Conservation (phyloP, 352 stramenopile genomes). For the Pythium sukuiense region DNA sequence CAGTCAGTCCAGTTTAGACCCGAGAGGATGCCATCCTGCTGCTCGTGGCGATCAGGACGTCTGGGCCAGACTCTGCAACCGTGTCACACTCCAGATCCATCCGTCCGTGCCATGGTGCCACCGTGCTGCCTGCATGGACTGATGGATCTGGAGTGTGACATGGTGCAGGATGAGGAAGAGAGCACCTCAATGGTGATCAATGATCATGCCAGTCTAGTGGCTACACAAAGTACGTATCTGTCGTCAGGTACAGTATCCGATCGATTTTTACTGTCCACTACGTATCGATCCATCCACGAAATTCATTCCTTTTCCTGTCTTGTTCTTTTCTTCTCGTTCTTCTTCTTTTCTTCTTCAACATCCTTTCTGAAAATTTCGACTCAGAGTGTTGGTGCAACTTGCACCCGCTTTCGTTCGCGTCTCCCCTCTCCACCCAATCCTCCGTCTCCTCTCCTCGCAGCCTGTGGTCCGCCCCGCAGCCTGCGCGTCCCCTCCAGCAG, state of each 20-base stretch:
- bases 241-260: not conserved
- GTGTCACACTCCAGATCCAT: not conserved
- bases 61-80: not conserved
- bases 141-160: no score
- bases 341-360: not conserved
- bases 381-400: not conserved
- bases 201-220: not conserved
- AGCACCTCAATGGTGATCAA: no score
- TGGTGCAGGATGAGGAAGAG: no score
- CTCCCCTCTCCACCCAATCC: not conserved
- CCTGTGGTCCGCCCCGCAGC: slow-evolving; percentile 1
- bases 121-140: no score
- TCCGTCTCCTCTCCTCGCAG: not conserved
- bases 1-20: no score
- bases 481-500: slow-evolving; percentile 19
- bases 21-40: not conserved
- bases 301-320: not conserved
- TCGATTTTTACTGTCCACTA: not conserved
- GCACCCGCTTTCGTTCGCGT: not conserved
- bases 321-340: not conserved
- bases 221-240: not conserved
- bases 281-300: not conserved
- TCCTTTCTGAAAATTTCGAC: not conserved
- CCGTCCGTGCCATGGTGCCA: no score
- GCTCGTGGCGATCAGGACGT: not conserved